Conservation (phyloP, 192 early-diverging fungal genomes). For the Coemansia sp. region DNA sequence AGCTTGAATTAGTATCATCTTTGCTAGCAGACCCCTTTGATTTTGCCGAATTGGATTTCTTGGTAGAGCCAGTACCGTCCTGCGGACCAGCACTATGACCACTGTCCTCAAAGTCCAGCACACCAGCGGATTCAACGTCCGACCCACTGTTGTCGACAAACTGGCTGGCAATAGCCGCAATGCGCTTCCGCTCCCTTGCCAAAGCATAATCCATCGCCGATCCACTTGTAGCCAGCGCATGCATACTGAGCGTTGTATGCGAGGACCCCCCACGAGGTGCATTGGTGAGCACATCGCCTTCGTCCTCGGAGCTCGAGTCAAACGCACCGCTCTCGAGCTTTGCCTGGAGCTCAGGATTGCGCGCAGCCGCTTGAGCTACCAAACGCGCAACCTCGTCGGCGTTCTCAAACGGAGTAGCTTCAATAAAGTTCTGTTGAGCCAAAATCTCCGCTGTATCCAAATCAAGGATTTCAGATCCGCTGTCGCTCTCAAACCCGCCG, state of each 20-base stretch:
- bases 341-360: constrained; percentile 31
- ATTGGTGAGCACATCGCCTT: background rate
- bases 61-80: background rate
- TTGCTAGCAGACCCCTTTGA: background rate
- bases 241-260: too few species aligned
- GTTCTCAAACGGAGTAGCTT: constrained; percentile 24
- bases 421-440: constrained; percentile 5
- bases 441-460: constrained; percentile 16
- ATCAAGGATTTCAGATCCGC: constrained; percentile 22
- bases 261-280: too few species aligned
- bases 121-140: background rate
- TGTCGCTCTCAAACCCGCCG: constrained; percentile 12
- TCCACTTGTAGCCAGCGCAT: constrained; percentile 3
- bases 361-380: constrained; percentile 13
- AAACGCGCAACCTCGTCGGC: constrained; percentile 38
- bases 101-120: background rate
- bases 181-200: constrained; percentile 40
- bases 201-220: constrained; percentile 19
- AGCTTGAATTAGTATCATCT: constrained; percentile 4
- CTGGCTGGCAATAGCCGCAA: constrained; percentile 25
- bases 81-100: background rate
- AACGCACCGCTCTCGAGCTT: constrained; percentile 47
- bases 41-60: background rate
- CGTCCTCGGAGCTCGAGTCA: constrained; percentile 38
- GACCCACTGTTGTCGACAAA: constrained; percentile 7